A percentile compares a stretch with the other conserved stretches of the same genome.
Conservation (phyloP, 352 stramenopile genomes). For the Phytopythium mirpurense region DNA sequence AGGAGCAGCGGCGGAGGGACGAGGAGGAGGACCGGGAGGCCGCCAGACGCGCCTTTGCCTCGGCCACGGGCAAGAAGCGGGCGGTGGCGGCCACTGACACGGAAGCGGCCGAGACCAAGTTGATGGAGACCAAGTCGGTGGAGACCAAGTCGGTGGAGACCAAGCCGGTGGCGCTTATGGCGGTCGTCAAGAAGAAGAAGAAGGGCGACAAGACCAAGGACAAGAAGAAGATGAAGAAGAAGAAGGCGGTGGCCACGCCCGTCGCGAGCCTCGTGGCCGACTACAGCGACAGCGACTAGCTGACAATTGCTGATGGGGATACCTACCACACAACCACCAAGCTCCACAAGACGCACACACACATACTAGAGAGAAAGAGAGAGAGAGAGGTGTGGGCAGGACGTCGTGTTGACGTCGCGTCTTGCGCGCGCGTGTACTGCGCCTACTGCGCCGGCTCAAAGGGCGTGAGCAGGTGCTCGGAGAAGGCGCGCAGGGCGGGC, state of each 20-base stretch:
- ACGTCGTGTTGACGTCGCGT: background rate
- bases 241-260: slow-evolving; percentile 26
- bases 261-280: slow-evolving; percentile 54
- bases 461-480: slow-evolving; percentile 92
- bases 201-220: slow-evolving; percentile 22
- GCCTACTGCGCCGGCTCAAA: slow-evolving; percentile 74
- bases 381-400: too few relatives aligned
- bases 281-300: slow-evolving; percentile 73
- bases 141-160: background rate
- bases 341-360: too few relatives aligned
- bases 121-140: too few relatives aligned
- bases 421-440: slow-evolving; percentile 7
- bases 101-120: too few relatives aligned
- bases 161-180: slow-evolving; percentile 13
- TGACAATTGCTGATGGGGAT: slow-evolving; percentile 1
- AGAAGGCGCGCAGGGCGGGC: slow-evolving; percentile 93
- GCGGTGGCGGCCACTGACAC: slow-evolving; percentile 15
- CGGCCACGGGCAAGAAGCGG: slow-evolving; percentile 14
- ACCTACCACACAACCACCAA: too few relatives aligned
- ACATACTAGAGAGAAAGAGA: too few relatives aligned
- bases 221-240: slow-evolving; percentile 19
- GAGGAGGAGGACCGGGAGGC: slow-evolving; percentile 19
- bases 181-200: slow-evolving; percentile 33
- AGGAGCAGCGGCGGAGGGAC: slow-evolving; percentile 44
- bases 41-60: background rate